Evolutionary conservation across 345 rosid species (phyloP), one percentile per base, ranked within the genome.

Genomic region (Cardamine occulta): DNA sequence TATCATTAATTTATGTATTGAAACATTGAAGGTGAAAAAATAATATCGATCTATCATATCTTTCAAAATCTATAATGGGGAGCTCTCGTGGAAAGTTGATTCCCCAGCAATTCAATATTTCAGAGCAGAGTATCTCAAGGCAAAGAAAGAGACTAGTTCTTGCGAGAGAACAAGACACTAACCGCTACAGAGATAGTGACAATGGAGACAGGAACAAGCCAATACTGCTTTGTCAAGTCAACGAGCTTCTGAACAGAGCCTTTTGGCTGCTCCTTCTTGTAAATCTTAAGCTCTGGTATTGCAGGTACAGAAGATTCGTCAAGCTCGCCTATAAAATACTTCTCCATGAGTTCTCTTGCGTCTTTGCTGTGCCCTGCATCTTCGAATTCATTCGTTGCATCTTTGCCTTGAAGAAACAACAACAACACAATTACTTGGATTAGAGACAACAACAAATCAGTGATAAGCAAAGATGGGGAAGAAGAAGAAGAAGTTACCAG

Each of bases 361-460:
- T 65, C 68, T 52, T 85, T 24, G 83, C 96, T 89, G 71, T 91
- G 98, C 18, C 96, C 97, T 3, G 87, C 96, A 66, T 95, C 97
- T 83, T 94, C 98, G 54, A 94, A 94, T 8, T 84, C 97, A 56
- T 90, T 87, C 0, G 89, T 87, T 58, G 90, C 98, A 68, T 94
- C 99, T 84, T 88, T 88, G 42, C 86, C 97, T 95, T 34, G 52
- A 78, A 61, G 19, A 26, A 60, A 19, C 69, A 72, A 5, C 69
- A 72, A 5, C 61, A 61, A 44, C 60, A 57, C 61, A 73, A 7
- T 42, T 48, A 42, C 19, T 72, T 69, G 62, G 23, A 66, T 67
- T 12, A 45, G 76, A 35, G 24, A 26, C 2, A 34, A 42, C 14
- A 26, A 34, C 15, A 45, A 11, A n/a, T 57, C 54, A 45, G 6